Percentiles rank a stretch among this genome's conserved stretches.
Conservation (phyloP, 495 filamentous ascomycete genomes). For the Penicillium fimorum region DNA sequence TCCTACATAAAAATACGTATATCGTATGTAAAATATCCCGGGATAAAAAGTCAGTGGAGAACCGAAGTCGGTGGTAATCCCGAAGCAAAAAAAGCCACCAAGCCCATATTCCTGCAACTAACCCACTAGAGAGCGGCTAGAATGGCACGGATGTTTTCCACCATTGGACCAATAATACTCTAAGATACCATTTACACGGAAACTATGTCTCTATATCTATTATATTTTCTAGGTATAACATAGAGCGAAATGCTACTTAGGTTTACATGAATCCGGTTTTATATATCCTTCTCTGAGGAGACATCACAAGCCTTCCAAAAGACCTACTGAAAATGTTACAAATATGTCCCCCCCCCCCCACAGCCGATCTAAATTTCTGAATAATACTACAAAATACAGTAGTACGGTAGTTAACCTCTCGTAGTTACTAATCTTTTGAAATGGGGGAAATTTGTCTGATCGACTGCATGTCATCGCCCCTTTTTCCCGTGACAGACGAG, state of each 20-base stretch:
- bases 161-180: not conserved
- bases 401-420: no score
- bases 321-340: slow-evolving; percentile 7
- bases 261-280: no score
- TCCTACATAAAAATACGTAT: not conserved
- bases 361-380: slow-evolving; percentile 9
- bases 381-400: not conserved
- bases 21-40: not conserved
- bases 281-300: no score
- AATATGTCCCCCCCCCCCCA: not conserved
- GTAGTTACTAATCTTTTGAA: not conserved
- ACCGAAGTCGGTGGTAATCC: slow-evolving; percentile 26
- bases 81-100: slow-evolving; percentile 19
- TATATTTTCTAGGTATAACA: no score
- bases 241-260: no score
- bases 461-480: slow-evolving; percentile 32
- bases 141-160: slow-evolving; percentile 2
- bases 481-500: slow-evolving; percentile 17
- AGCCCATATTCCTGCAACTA: slow-evolving; percentile 27
- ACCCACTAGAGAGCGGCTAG: slow-evolving; percentile 8
- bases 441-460: slow-evolving; percentile 21
- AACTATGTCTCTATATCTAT: not conserved
- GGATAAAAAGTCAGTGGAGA: slow-evolving; percentile 8
- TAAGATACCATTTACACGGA: not conserved
- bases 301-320: no score